Percentiles rank a stretch among this genome's conserved stretches.
Conservation (phyloP, 495 filamentous ascomycete genomes). For the Chlorociboria aeruginascens region DNA sequence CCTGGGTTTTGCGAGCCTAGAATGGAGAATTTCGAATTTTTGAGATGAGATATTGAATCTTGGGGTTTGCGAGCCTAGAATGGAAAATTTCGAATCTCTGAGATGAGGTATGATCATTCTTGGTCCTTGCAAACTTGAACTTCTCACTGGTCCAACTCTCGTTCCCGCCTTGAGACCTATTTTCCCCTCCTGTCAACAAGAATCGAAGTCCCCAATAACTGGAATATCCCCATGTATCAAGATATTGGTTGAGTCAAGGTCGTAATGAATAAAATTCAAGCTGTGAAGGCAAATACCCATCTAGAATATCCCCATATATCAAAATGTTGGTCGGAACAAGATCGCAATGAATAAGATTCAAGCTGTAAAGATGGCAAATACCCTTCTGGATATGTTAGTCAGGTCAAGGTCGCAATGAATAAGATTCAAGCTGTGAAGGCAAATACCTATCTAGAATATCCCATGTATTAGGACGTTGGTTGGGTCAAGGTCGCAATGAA, state of each 20-base stretch:
- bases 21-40: too few species aligned
- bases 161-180: constrained; percentile 16
- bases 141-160: constrained; percentile 6
- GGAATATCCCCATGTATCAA: constrained; percentile 21
- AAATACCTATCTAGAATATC: too few species aligned
- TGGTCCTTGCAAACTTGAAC: constrained; percentile 4
- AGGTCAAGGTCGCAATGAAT: constrained; percentile 22
- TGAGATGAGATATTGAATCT: too few species aligned
- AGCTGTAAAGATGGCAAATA: constrained; percentile 18
- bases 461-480: too few species aligned
- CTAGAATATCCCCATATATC: constrained; percentile 18
- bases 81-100: too few species aligned
- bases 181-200: constrained; percentile 19
- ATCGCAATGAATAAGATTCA: constrained; percentile 22
- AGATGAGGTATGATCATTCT: background rate
- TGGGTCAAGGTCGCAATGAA: constrained; percentile 22
- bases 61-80: too few species aligned
- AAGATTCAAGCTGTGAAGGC: constrained; percentile 19
- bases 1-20: constrained; percentile 1
- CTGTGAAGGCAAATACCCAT: too few species aligned
- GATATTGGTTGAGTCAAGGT: constrained; percentile 22
- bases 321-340: constrained; percentile 24
- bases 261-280: constrained; percentile 20
- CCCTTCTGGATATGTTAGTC: constrained; percentile 22
- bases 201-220: constrained; percentile 33